These are phyloP conservation scores for Centrapalus pauciflorus DNA, from an alignment of 129 eudicot genomes.

Conservation along the genomic window DNA sequence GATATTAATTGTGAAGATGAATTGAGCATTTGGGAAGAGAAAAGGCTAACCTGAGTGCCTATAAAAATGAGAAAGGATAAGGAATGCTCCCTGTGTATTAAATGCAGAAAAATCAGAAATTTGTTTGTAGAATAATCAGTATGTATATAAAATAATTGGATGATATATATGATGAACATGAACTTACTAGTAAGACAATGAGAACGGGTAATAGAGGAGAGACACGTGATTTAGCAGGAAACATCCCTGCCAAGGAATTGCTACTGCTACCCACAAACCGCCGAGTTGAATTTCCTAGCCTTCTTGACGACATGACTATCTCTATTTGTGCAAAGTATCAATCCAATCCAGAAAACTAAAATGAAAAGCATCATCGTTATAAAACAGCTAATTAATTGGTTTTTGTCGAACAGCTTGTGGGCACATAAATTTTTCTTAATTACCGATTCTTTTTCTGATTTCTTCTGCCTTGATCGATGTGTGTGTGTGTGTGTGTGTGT, in stretches of 20 bases:
- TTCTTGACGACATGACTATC: not conserved
- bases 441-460: no score
- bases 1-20: no score
- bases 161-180: no score
- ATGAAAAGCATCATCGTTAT: not conserved
- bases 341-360: not conserved
- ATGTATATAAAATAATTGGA: no score
- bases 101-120: not conserved
- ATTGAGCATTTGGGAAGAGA: no score
- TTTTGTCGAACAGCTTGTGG: slow-evolving; percentile 13
- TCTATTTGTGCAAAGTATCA: not conserved
- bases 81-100: slow-evolving; percentile 9
- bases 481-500: no score
- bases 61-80: not conserved
- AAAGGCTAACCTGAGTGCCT: not conserved
- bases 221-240: slow-evolving; percentile 40
- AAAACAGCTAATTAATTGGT: not conserved
- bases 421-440: not conserved
- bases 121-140: not conserved
- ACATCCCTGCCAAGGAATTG: slow-evolving; percentile 43
- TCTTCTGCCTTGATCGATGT: no score
- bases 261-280: slow-evolving; percentile 44
- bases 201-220: slow-evolving; percentile 9
- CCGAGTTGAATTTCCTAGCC: slow-evolving; percentile 24
- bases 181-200: not conserved